A percentile compares a stretch with the other conserved stretches of the same genome.
Conservation (phyloP, 2,329 filamentous ascomycete species). For the Elsinoe australis region DNA sequence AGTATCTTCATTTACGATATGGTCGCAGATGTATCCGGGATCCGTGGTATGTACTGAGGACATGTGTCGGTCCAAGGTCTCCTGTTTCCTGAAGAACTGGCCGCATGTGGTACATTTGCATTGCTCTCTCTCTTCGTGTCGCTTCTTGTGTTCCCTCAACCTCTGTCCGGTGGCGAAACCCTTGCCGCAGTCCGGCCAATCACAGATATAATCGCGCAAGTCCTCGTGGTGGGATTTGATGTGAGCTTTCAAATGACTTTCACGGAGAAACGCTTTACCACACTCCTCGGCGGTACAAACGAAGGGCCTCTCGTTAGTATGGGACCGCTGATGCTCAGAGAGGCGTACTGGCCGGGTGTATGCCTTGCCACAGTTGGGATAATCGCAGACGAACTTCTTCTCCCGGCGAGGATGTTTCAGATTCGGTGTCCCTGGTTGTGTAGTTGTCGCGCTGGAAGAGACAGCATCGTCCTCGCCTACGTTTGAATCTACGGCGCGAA, state of each 20-base stretch:
- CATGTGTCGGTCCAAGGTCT: slow-evolving; percentile 77
- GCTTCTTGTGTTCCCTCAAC: slow-evolving; percentile 64
- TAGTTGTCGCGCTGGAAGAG: slow-evolving; percentile 21
- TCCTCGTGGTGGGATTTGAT: slow-evolving; percentile 71
- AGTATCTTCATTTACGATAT: slow-evolving; percentile 44
- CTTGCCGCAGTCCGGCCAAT: slow-evolving; percentile 67
- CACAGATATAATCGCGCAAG: slow-evolving; percentile 62
- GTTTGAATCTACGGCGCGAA: background rate
- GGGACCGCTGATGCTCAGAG: slow-evolving; percentile 70
- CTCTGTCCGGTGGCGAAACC: slow-evolving; percentile 71
- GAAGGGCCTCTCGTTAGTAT: slow-evolving; percentile 78
- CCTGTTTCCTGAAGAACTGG: slow-evolving; percentile 77
- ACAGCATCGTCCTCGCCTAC: slow-evolving; percentile 1
- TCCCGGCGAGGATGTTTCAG: slow-evolving; percentile 45
- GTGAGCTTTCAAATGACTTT: slow-evolving; percentile 80
- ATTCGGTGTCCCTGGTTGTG: slow-evolving; percentile 25
- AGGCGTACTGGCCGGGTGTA: slow-evolving; percentile 83
- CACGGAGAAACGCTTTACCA: slow-evolving; percentile 75
- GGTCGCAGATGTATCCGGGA: slow-evolving; percentile 63
- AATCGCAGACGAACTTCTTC: slow-evolving; percentile 71
- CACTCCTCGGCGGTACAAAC: slow-evolving; percentile 63
- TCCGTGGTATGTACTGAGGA: slow-evolving; percentile 64
- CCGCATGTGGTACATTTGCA: slow-evolving; percentile 68
- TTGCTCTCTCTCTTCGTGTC: slow-evolving; percentile 66
- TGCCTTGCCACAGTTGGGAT: slow-evolving; percentile 65